Evolutionary conservation across 2,329 filamentous ascomycete species (phyloP).

Genomic region (Thelonectria olida): DNA sequence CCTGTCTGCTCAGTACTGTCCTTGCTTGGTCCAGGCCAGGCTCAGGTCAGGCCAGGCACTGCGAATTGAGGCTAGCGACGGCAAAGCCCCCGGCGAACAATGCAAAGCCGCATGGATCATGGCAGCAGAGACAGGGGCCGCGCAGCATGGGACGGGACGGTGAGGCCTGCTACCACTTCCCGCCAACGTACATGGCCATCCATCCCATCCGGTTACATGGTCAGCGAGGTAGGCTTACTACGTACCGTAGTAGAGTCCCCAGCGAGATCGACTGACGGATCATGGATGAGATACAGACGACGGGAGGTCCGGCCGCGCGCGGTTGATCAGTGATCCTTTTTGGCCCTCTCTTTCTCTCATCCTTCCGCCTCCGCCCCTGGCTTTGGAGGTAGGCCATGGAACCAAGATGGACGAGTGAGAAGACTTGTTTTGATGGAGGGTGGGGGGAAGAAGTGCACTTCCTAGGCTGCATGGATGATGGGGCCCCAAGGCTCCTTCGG

Average conservation of each 20-base stretch:
- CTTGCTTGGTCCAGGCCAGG: conserved; percentile 1
- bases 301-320: conserved; percentile 37
- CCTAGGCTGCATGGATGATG: conserved; percentile 15
- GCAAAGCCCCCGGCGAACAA: conserved; percentile 26
- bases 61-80: conserved; percentile 24
- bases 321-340: conserved; percentile 29
- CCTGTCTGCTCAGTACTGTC: conserved; percentile 12
- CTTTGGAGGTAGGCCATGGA: conserved; percentile 25
- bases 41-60: conserved; percentile 16
- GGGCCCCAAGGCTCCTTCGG: conserved; percentile 26
- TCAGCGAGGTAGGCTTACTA: neutral
- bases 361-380: conserved; percentile 15
- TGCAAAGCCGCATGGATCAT: conserved; percentile 14
- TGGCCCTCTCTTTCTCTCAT: neutral
- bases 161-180: conserved; percentile 8
- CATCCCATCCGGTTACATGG: neutral
- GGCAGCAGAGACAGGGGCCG: conserved; percentile 9
- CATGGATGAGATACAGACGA: conserved; percentile 37
- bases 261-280: conserved; percentile 40
- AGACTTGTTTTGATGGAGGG: conserved; percentile 18
- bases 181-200: neutral
- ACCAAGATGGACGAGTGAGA: conserved; percentile 24
- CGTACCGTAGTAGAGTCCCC: conserved; percentile 8
- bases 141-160: conserved; percentile 15
- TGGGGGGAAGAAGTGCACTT: conserved; percentile 28